Evolutionary conservation across 495 filamentous ascomycete genomes (phyloP).

Genomic region (Hyaloscypha variabilis): DNA sequence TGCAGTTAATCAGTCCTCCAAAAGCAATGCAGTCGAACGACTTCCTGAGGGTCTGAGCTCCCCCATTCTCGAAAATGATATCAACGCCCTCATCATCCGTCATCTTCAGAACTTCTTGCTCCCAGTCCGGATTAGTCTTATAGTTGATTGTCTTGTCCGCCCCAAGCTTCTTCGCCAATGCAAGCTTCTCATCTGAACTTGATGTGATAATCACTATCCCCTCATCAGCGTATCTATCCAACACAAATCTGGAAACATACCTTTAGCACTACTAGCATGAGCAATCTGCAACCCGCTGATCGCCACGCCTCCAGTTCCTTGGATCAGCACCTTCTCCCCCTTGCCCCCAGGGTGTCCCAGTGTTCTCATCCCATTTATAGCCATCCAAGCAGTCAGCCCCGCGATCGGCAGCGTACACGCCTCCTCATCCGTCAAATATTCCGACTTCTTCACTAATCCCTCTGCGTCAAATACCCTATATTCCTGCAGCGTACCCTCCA

Average conservation of each 20-base stretch:
- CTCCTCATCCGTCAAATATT: conserved; percentile 44
- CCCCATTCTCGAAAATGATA: conserved; percentile 54
- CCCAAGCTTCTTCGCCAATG: conserved; percentile 42
- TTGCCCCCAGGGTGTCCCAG: conserved; percentile 36
- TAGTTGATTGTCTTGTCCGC: conserved; percentile 51
- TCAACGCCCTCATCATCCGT: conserved; percentile 44
- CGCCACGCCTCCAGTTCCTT: conserved; percentile 47
- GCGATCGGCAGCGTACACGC: conserved; percentile 47
- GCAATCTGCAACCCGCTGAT: conserved; percentile 44
- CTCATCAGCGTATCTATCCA: not conserved
- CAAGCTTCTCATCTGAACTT: conserved; percentile 47
- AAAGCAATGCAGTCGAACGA: conserved; percentile 45
- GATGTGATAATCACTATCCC: conserved; percentile 50
- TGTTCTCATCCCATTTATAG: conserved; percentile 45
- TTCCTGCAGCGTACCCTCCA: conserved; percentile 42
- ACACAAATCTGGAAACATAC: conserved; percentile 29
- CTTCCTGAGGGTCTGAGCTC: conserved; percentile 44
- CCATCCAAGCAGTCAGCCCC: conserved; percentile 50
- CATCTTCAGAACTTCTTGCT: conserved; percentile 39
- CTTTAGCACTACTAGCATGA: conserved; percentile 38
- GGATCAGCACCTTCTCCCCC: conserved; percentile 43
- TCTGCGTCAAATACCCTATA: conserved; percentile 43
- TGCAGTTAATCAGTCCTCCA: conserved; percentile 46
- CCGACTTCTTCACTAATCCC: conserved; percentile 41
- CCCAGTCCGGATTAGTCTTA: conserved; percentile 43